Evolutionary conservation across 2,329 filamentous ascomycete species (phyloP).

Genomic region (Scytalidium lignicola): DNA sequence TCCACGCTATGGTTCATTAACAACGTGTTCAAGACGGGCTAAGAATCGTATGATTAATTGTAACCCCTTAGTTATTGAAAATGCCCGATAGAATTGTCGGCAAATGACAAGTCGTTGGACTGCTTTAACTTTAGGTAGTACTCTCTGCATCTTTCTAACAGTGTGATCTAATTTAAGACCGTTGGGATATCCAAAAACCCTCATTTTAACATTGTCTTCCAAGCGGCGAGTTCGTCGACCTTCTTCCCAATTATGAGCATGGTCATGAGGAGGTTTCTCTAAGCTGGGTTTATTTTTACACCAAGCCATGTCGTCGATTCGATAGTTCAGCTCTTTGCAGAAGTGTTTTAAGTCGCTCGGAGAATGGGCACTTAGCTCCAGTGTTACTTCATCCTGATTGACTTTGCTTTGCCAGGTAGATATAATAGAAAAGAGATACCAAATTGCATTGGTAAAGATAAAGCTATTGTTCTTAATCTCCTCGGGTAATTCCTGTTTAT

Average conservation of each 20-base stretch:
- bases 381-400: background rate
- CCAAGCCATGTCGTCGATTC: background rate
- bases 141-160: background rate
- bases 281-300: background rate
- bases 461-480: background rate
- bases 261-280: background rate
- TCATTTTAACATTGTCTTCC: background rate
- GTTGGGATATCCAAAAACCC: background rate
- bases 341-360: constrained; percentile 1
- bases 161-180: background rate
- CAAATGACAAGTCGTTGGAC: background rate
- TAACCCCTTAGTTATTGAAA: background rate
- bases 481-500: background rate
- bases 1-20: background rate
- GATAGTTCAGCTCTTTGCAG: background rate
- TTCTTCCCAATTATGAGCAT: background rate
- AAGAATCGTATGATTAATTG: background rate
- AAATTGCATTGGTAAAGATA: background rate
- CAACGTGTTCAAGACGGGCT: background rate
- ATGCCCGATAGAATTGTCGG: constrained; percentile 1
- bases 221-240: background rate
- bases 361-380: constrained; percentile 2
- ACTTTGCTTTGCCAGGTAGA: background rate
- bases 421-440: background rate
- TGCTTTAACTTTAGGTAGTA: background rate